phyloP scores from a whole-genome alignment of 2,329 filamentous ascomycete genomes.

The Sclerotinia glacialis region DNA sequence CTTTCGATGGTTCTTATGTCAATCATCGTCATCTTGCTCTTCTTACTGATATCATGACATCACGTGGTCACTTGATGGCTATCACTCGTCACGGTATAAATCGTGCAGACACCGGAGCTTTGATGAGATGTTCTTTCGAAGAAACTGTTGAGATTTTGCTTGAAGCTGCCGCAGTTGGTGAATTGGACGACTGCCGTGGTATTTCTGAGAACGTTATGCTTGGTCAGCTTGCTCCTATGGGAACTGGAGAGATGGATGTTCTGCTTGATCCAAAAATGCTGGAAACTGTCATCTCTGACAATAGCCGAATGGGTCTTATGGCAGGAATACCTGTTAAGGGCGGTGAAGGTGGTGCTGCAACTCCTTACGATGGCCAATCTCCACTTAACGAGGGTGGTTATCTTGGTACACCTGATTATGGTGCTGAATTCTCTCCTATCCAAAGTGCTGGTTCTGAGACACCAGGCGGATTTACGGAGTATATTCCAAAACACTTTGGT shows the following conservation, averaged over 20 bases:
- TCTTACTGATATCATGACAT: slow-evolving; percentile 96
- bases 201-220: slow-evolving; percentile 99
- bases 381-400: slow-evolving; percentile 72
- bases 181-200: slow-evolving; percentile 95
- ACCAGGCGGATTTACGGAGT: slow-evolving; percentile 62
- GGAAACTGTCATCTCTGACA: slow-evolving; percentile 90
- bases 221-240: slow-evolving; percentile 93
- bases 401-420: slow-evolving; percentile 57
- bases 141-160: slow-evolving; percentile 98
- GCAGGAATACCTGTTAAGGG: slow-evolving; percentile 75
- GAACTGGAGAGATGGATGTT: slow-evolving; percentile 93
- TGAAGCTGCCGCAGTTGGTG: slow-evolving; percentile 89
- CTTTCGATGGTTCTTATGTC: slow-evolving; percentile 98
- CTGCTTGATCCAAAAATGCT: slow-evolving; percentile 93
- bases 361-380: slow-evolving; percentile 87
- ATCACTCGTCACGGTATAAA: slow-evolving; percentile 99
- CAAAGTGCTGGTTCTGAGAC: slow-evolving; percentile 70
- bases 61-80: slow-evolving; percentile 88
- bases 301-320: slow-evolving; percentile 80
- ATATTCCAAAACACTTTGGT: slow-evolving; percentile 49
- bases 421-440: slow-evolving; percentile 72
- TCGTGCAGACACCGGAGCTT: slow-evolving; percentile 90
- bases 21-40: slow-evolving; percentile 97
- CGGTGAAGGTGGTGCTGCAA: slow-evolving; percentile 78
- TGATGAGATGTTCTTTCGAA: slow-evolving; percentile 99